Conservation (phyloP, 441 rosid species). For the Erodium moschatum region DNA sequence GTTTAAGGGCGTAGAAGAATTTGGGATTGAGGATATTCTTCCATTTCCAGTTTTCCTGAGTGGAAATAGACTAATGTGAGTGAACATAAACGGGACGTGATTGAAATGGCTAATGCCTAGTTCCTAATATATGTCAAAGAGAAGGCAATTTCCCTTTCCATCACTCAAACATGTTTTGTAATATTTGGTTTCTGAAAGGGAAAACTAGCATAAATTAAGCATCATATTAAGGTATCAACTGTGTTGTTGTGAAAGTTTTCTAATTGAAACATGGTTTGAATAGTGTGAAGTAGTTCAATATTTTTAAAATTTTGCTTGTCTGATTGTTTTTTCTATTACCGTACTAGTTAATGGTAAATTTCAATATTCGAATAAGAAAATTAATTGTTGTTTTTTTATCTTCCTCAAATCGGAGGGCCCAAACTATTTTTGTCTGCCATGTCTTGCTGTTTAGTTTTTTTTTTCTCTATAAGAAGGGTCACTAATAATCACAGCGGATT, state of each 20-base stretch:
- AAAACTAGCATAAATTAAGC: background rate
- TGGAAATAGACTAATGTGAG: background rate
- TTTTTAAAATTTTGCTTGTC: background rate
- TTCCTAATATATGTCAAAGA: too few relatives aligned
- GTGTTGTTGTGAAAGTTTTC: constrained; percentile 3
- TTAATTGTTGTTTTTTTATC: background rate
- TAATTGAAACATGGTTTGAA: background rate
- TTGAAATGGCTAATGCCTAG: background rate
- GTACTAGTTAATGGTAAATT: background rate
- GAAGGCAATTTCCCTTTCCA: too few relatives aligned
- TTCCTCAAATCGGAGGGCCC: constrained; percentile 1
- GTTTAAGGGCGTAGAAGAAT: background rate
- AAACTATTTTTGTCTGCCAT: background rate
- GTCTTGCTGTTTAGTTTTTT: background rate
- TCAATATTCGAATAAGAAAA: too few relatives aligned
- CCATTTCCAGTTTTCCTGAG: background rate
- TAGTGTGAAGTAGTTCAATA: background rate
- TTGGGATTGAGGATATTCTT: background rate
- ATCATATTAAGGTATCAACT: background rate
- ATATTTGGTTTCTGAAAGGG: background rate
- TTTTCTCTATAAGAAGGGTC: constrained; percentile 9
- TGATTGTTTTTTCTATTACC: background rate
- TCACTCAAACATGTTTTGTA: background rate
- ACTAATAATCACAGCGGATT: background rate
- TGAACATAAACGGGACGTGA: background rate